Conservation (phyloP, 257 asterid species). For the Eustoma russellianum region DNA sequence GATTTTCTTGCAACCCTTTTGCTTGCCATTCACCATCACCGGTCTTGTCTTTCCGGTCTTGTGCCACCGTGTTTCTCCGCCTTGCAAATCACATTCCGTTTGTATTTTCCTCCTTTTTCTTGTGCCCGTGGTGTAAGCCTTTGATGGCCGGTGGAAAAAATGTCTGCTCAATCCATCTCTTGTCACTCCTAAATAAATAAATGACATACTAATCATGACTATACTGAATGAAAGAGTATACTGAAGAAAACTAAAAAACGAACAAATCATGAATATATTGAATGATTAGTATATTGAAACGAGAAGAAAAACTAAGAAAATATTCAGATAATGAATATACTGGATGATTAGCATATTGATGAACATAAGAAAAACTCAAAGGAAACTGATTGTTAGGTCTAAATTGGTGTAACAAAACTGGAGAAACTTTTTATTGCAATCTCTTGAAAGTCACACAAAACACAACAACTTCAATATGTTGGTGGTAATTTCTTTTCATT, state of each 20-base stretch:
- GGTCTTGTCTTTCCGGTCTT: conserved; percentile 97
- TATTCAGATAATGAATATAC: too few relatives aligned
- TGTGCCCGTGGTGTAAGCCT: conserved; percentile 99
- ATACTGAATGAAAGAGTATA: background rate
- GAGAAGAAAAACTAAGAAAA: too few relatives aligned
- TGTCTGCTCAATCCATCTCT: conserved; percentile 89
- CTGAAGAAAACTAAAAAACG: conserved; percentile 18
- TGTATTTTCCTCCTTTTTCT: conserved; percentile 88
- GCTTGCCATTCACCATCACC: conserved; percentile 79
- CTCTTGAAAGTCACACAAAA: conserved; percentile 5
- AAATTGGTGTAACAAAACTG: conserved; percentile 43
- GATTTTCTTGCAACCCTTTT: conserved; percentile 94
- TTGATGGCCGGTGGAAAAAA: conserved; percentile 96
- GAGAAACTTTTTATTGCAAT: background rate
- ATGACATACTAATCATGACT: too few relatives aligned
- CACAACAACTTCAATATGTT: background rate
- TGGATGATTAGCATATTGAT: too few relatives aligned
- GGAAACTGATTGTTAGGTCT: conserved; percentile 44
- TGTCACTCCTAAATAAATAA: conserved; percentile 68
- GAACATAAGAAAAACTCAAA: too few relatives aligned
- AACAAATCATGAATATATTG: too few relatives aligned
- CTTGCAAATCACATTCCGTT: conserved; percentile 72
- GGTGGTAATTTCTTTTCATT: too few relatives aligned
- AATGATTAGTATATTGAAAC: too few relatives aligned
- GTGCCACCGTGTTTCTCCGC: conserved; percentile 99